phyloP scores from a whole-genome alignment of 768 basidiomycete species.

The Auriculariales sp. region DNA sequence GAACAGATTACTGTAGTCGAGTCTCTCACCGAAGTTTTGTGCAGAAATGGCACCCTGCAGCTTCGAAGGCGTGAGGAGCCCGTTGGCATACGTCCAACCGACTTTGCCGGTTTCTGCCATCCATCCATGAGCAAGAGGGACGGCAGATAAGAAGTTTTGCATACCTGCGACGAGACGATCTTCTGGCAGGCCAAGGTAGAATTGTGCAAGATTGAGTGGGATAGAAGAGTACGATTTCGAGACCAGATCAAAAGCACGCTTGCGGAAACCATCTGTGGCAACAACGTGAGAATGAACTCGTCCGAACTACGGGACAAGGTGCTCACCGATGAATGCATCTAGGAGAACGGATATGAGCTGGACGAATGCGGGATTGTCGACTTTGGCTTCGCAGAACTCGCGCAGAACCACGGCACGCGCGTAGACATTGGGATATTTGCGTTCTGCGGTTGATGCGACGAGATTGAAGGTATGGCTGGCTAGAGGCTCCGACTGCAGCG shows the following conservation, averaged over 20 bases:
- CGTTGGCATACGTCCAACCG: constrained; percentile 2
- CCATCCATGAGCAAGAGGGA: too few species aligned
- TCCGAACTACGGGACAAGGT: not conserved
- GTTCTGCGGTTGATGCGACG: constrained; percentile 34
- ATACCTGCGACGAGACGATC: constrained; percentile 20
- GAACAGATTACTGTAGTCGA: not conserved
- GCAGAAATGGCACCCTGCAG: not conserved
- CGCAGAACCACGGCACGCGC: constrained; percentile 28
- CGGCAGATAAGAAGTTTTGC: constrained; percentile 2
- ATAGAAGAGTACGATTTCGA: constrained; percentile 54
- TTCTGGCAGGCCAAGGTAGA: constrained; percentile 35
- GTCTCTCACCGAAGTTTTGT: not conserved
- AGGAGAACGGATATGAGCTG: constrained; percentile 30
- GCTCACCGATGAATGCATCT: constrained; percentile 38
- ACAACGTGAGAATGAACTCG: not conserved
- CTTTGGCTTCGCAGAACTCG: constrained; percentile 21
- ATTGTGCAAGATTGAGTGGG: constrained; percentile 35
- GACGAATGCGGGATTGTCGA: constrained; percentile 30
- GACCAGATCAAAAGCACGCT: constrained; percentile 38
- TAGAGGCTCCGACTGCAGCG: constrained; percentile 28
- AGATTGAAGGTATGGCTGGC: constrained; percentile 32
- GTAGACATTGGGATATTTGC: constrained; percentile 44
- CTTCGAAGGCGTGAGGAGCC: not conserved
- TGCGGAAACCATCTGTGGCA: constrained; percentile 40
- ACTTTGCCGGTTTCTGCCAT: too few species aligned